Evolutionary conservation across 805 yeast species (phyloP), one percentile per base, ranked within the genome.

Genomic region (Lipomyces anomalus): DNA sequence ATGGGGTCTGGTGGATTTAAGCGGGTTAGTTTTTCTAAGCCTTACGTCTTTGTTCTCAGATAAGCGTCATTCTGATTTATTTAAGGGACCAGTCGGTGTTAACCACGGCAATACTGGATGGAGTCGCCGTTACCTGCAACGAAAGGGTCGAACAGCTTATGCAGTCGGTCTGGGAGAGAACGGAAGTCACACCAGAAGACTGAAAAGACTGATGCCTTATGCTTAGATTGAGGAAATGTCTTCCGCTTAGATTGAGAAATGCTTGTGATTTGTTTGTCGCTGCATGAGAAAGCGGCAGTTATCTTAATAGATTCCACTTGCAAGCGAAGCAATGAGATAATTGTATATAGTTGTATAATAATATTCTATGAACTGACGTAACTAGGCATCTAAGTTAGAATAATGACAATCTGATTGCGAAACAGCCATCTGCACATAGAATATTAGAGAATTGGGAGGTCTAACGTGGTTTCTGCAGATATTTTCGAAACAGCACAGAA

Each of bases 91-190:
- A n/a, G 36, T 50, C 18, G 43, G 43, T 4, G 22, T 21, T 1
- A 44, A 47, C 35, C 55, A 50, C 47, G 55, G 55, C 20, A 50
- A 50, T 38, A 34, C 53, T 6, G 49, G 49, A 13, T 50, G 55
- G 55, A 30, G 47, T 21, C 20, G 6, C 41, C 1, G 16, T 18
- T 22, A 24, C 22, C 38, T 29, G 13, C 7, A 13, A 17, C 17
- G 18, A 28, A 5, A 22, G 22, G 38, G 22, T 7, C 18, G 9
- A 6, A 33, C 37, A 16, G 30, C 11, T 26, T 26, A 26, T 13
- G 30, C 30, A 9, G 13, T 26, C 13, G 30, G 30, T 13, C 11
- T 9, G 11, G 9, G 11, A 13, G 30, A 26, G 30, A 9, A 9
- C 11, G 30, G 30, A 9, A 9, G 11, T 9, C 13, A 26, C 30